Base-by-base conservation (phyloP, 768 basidiomycete genomes). In the Infundibulicybe gibba region DNA sequence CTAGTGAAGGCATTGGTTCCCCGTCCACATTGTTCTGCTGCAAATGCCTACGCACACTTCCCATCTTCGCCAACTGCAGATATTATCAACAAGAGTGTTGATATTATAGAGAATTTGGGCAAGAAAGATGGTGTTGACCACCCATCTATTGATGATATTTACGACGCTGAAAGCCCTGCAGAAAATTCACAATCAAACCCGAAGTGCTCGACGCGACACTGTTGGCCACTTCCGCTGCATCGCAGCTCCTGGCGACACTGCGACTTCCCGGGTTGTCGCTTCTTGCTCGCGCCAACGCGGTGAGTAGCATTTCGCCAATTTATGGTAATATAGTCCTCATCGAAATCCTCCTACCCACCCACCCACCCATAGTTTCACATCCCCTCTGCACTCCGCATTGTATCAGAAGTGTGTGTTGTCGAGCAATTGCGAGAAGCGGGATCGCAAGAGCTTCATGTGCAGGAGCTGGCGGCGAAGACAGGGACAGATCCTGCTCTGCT, bases 401-500 rank as follows among this genome's bases (percentile, higher is more conserved):
- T 43, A 3, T 48, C 54, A 15, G 54, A 57, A 5, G 40, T 50
- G 1, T 61, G 66, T 41, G 56, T 65, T 9, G 55, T 52, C 3
- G 66, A 67, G 40, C 59, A 67, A 15, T 51, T 70, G 14, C 53
- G 62, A 0, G 62, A 63, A 20, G 64, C 61, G 14, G 68, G 68
- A 13, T 53, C 55, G 2, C 38, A 59, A 57, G 64, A 62, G 9
- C 42, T 61, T 32, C 57, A 67, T 41, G 61, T 65, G 6, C 43
- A 49, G 6, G 60, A 65, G 13, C 65, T 67, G 19, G 65, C 61
- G 12, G 52, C 51, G 37, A 51, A 54, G 38, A 51, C 47, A 20
- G 35, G 41, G 0, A 45, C 59, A 33, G 52, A 67, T 30, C 43
- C 58, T 2, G 45, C 43, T 6, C 62, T 64, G 32, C 44, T 70